Evolutionary conservation across 202 grass and related monocot genomes (phyloP).

Genomic region (Schoenoplectus tabernaemontani): DNA sequence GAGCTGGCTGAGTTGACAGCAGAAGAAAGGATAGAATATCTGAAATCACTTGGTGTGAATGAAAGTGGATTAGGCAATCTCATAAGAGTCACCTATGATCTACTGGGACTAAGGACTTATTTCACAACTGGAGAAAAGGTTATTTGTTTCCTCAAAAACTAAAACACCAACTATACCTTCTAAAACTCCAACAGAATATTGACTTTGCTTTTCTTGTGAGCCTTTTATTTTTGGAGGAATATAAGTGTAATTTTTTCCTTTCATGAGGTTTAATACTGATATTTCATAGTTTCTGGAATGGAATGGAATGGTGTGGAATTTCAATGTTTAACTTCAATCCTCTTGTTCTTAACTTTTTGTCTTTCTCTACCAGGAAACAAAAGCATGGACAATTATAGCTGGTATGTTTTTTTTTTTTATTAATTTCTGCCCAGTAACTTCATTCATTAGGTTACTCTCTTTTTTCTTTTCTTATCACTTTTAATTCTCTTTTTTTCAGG

Average conservation of each 20-base stretch:
- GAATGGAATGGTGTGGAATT: not conserved
- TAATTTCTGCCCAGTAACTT: conserved; percentile 7
- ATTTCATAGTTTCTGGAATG: not conserved
- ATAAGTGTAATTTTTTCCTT: not conserved
- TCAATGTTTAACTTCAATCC: not conserved
- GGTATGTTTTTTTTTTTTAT: conserved; percentile 40
- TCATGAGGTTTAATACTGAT: not conserved
- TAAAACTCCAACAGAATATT: not conserved
- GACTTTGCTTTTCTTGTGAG: not conserved
- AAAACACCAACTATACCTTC: not conserved
- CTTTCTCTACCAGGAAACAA: conserved; percentile 67
- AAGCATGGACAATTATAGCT: conserved; percentile 90
- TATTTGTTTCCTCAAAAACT: conserved; percentile 12
- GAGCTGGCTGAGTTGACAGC: conserved; percentile 79
- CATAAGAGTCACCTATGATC: conserved; percentile 89
- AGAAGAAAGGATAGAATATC: conserved; percentile 87
- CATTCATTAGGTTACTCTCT: not conserved
- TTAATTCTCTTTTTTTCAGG: conserved; percentile 34
- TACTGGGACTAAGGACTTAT: conserved; percentile 88
- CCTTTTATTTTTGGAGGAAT: not conserved
- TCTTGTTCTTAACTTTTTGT: not conserved
- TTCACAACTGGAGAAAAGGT: conserved; percentile 97
- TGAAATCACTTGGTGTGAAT: conserved; percentile 75
- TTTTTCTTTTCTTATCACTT: not conserved
- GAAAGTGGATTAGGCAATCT: conserved; percentile 93